Evolutionary conservation across 2,329 filamentous ascomycete genomes (phyloP), one percentile per base, ranked within the genome.

Genomic region (Botrytis galanthina): DNA sequence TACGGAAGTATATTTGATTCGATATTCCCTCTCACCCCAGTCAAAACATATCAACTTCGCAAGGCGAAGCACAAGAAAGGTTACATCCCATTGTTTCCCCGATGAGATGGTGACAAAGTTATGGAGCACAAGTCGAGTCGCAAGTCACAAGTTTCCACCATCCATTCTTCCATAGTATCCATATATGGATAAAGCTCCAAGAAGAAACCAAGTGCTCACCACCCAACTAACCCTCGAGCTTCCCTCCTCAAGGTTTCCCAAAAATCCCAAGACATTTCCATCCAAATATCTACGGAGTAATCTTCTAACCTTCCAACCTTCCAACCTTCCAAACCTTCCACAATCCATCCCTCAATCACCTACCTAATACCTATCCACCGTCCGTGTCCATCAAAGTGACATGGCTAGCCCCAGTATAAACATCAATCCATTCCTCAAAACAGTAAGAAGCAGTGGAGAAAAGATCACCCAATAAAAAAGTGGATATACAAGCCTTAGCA

Each of bases 391-490:
- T 18, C 37, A 37, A n/a, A 14, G 35, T 62, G 35, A 63, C 37
- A 44, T 63, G 37, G 37, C 37, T n/a, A n/a, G 37, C 61, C 26
- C 35, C 60, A 62, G 22, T 63, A 29, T 57, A 57, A n/a, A 16
- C 51, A 57, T 44, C 37, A 18, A 26, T 1, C n/a, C 16, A 29
- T 39, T n/a, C 39, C 37, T 35, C 60, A 48, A 63, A 63, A 32
- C n/a, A 29, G 61, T 35, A 26, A 62, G 37, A 26, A 20, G 22
- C 42, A 4, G 62, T 35, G 42, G 62, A 22, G 62, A 48, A 64
- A 48, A 64, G 62, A 64, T 64, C 42, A 35, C 44, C 62, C 42
- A 64, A 64, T 64, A 35, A 48, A 48, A 44, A 48, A 26, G 42
- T 48, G 42, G 62, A 48, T 48, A 9, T 3, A 6, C 37, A 16